Percentiles rank a stretch among this genome's conserved stretches.
phyloP scores from a whole-genome alignment of 192 early-diverging fungal species.

The Geranomyces michiganensis region DNA sequence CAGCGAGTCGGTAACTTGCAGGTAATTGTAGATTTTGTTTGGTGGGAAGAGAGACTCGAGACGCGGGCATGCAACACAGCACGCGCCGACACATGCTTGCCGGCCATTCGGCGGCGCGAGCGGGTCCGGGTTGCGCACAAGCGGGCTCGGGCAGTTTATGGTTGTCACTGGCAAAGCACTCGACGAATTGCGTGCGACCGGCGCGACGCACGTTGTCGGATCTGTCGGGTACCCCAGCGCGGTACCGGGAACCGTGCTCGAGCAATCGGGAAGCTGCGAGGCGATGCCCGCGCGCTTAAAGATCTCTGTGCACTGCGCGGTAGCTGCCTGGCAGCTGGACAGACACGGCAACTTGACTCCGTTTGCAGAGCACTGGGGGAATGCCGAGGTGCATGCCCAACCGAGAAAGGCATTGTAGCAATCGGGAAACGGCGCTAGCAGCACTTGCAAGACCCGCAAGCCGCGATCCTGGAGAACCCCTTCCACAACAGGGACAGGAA shows the following conservation, averaged over 20 bases:
- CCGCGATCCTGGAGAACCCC: neutral
- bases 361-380: slow-evolving; percentile 12
- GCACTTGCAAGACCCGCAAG: neutral
- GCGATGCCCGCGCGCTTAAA: neutral
- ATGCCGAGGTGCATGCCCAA: slow-evolving; percentile 12
- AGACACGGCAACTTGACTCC: neutral
- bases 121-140: slow-evolving; percentile 9
- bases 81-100: slow-evolving; percentile 14
- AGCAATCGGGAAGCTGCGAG: slow-evolving; percentile 9
- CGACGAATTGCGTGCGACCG: neutral
- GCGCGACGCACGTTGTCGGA: neutral
- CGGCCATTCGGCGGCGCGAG: neutral
- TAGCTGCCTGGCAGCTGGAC: slow-evolving; percentile 3
- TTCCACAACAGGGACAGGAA: neutral
- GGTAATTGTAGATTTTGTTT: neutral
- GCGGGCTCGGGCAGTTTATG: slow-evolving; percentile 6
- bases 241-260: neutral
- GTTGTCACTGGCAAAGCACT: neutral
- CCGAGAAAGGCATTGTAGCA: slow-evolving; percentile 17
- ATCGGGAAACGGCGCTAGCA: slow-evolving; percentile 7
- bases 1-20: slow-evolving; percentile 16
- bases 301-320: neutral
- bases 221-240: neutral
- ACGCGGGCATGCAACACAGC: slow-evolving; percentile 22
- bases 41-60: slow-evolving; percentile 11